These are phyloP conservation scores for Alnus rubra DNA, from an alignment of 306 rosid species.

Conservation along the genomic window DNA sequence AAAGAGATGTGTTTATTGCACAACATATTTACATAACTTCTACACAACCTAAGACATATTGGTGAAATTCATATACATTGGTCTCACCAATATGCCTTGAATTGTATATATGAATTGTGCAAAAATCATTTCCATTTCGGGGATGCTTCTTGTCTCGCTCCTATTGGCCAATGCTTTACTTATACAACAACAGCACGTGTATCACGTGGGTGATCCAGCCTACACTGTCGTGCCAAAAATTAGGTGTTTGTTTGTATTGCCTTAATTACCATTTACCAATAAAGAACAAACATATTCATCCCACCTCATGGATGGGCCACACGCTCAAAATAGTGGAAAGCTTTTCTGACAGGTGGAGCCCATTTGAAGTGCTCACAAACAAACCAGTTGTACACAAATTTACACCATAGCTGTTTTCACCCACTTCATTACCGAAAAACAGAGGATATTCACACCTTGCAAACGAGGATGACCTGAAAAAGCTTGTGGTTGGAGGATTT, in stretches of 20 bases:
- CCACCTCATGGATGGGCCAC: background rate
- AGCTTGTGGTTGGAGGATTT: constrained; percentile 35
- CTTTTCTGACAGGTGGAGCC: no score
- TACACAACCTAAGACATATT: no score
- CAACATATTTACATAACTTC: no score
- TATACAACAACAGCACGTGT: background rate
- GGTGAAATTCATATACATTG: no score
- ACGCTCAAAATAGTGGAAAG: no score
- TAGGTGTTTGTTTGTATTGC: background rate
- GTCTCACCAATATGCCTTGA: no score
- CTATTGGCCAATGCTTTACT: background rate
- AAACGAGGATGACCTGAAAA: constrained; percentile 38
- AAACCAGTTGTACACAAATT: background rate
- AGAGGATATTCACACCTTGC: constrained; percentile 21
- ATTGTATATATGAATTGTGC: no score
- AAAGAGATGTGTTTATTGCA: no score
- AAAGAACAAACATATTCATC: background rate
- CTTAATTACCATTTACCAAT: background rate
- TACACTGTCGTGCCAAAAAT: background rate
- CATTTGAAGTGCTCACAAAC: background rate
- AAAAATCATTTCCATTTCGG: no score
- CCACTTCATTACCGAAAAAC: constrained; percentile 2
- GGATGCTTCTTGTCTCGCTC: background rate
- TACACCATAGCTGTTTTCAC: constrained; percentile 22
- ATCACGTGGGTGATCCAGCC: background rate